Percentiles rank a stretch among this genome's conserved stretches.
Conservation (phyloP, 352 stramenopile species). For the Phytopythium montanum region DNA sequence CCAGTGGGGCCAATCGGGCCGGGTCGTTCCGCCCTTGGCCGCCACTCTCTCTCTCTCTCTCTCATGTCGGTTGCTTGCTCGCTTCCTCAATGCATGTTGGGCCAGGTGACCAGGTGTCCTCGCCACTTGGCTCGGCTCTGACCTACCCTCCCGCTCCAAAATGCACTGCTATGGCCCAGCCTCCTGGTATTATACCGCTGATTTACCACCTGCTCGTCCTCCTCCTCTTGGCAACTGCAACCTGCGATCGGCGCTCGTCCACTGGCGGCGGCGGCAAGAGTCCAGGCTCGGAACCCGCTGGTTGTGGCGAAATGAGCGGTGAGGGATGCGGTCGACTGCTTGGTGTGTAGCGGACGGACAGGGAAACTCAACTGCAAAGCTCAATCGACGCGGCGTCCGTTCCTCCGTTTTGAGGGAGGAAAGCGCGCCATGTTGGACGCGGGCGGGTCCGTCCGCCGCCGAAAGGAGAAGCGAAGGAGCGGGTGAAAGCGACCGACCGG, state of each 20-base stretch:
- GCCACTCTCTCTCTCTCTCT: neutral
- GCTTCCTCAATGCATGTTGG: too few relatives aligned
- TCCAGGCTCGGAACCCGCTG: neutral
- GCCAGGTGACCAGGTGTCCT: neutral
- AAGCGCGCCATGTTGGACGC: neutral
- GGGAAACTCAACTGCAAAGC: neutral
- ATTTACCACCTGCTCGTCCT: neutral
- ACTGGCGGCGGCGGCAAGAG: neutral
- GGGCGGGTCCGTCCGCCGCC: neutral
- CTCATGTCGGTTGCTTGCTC: too few relatives aligned
- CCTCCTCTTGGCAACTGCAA: neutral
- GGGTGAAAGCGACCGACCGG: neutral
- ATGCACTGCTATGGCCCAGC: neutral
- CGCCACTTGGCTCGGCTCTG: slow-evolving; percentile 2
- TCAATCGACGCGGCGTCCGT: neutral
- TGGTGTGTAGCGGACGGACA: neutral
- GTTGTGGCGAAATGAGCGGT: slow-evolving; percentile 3
- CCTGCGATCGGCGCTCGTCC: neutral
- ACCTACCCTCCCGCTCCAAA: neutral
- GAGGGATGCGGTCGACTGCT: too few relatives aligned
- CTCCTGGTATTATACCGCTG: neutral
- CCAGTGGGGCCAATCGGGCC: too few relatives aligned
- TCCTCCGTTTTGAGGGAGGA: neutral
- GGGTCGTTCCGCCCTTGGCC: slow-evolving; percentile 1
- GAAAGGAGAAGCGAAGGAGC: neutral